Evolutionary conservation across 768 basidiomycete genomes (phyloP).

Genomic region (Lanmaoa rubissima): DNA sequence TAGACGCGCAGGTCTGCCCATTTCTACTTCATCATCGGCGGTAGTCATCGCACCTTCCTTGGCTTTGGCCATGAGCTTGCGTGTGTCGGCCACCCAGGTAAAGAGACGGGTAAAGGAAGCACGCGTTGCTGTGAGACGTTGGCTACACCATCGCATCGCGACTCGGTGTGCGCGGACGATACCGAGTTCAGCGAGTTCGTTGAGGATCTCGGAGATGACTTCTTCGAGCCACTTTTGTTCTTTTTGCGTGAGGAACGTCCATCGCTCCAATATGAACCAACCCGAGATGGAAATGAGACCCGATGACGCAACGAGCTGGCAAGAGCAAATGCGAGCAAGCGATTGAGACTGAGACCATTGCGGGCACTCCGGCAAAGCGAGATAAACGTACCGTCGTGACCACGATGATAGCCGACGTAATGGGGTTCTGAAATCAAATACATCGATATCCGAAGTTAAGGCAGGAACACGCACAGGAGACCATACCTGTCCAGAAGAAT

Average conservation of each 20-base stretch:
- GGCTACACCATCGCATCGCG: conserved; percentile 24
- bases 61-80: not conserved
- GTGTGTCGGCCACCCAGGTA: conserved; percentile 9
- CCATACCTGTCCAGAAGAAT: conserved; percentile 64
- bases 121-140: conserved; percentile 8
- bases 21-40: not conserved
- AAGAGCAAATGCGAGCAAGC: not conserved
- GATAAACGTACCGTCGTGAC: conserved; percentile 52
- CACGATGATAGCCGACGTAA: conserved; percentile 70
- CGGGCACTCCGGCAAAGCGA: not conserved
- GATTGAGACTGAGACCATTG: not conserved
- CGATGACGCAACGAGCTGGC: conserved; percentile 34
- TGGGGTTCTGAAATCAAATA: conserved; percentile 39
- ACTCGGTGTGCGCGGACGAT: conserved; percentile 26
- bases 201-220: conserved; percentile 30
- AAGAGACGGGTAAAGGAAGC: conserved; percentile 9
- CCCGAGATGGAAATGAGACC: conserved; percentile 47
- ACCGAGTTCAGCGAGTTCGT: conserved; percentile 17
- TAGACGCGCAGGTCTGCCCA: not conserved
- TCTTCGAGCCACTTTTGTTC: conserved; percentile 48
- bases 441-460: not conserved
- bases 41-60: not conserved
- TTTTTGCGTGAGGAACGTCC: conserved; percentile 41
- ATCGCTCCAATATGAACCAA: conserved; percentile 52
- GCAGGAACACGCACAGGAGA: not conserved